Base-by-base conservation (phyloP, 2,329 filamentous ascomycete genomes). In the Aspergillus cejpii region DNA sequence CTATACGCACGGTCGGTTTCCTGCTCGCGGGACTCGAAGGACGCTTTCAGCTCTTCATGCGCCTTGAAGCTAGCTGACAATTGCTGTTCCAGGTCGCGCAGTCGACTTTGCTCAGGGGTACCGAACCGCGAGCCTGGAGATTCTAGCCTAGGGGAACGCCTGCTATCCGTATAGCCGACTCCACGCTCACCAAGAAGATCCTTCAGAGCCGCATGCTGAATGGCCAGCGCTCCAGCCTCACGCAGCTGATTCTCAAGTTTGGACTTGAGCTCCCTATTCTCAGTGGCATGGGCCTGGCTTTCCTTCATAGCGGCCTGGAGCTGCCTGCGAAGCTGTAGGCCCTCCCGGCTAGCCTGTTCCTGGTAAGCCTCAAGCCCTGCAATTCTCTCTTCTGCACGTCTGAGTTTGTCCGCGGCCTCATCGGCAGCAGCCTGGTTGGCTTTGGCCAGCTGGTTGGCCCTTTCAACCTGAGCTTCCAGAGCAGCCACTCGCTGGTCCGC, bases 341-440 rank as follows among this genome's bases (percentile, higher is more conserved):
- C 89, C 66, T 98, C 94, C 36, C 92, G 81, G 66, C 90, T 97
- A 3, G 90, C 85, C 68, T 98, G 92, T 63, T 98, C 92, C 68
- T 98, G 92, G 65, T 97, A 97, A 21, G 89, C 87, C 66, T 98
- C 92, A 3, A 98, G 77, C 5, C 92, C 92, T 4, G 92, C 94
- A 64, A 98, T 97, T 33, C 92, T 83, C 71, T 97, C 94, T 68
- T 98, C 94, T 3, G 92, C 92, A 47, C 85, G 85, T 42, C 92
- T 85, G 42, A 98, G 75, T 63, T 90, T 94, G 61, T 96, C 89
- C 0, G 88, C 85, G 2, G 90, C 89, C 20, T 76, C 71, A 64
- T 98, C 88, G 1, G 90, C 91, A 47, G 94, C 90, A 49, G 84
- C 77, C 64, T 96, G 89, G 56, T 95, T 94, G 60, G 88, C 88